phyloP scores from a whole-genome alignment of 2,329 filamentous ascomycete genomes.

The Cercospora sesami region DNA sequence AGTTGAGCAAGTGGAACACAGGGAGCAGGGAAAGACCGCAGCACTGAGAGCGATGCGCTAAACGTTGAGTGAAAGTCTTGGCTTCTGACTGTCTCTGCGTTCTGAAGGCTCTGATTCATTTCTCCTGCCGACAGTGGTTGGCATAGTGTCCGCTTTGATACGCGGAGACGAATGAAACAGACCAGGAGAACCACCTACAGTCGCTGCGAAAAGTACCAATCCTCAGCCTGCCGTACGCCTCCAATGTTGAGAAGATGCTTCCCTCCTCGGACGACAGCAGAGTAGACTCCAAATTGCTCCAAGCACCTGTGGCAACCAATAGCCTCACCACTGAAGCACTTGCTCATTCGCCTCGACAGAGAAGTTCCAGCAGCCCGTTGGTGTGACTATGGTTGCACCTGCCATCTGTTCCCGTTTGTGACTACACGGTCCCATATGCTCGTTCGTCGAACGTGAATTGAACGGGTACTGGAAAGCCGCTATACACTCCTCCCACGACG shows the following conservation, averaged over 20 bases:
- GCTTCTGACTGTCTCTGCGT: background rate
- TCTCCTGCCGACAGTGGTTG: background rate
- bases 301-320: background rate
- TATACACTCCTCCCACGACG: background rate
- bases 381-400: background rate
- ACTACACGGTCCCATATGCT: too few species aligned
- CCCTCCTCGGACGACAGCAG: background rate
- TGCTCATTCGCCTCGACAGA: background rate
- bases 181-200: background rate
- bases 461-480: background rate
- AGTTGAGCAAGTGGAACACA: background rate
- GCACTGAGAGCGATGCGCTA: background rate
- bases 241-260: background rate
- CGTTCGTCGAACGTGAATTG: too few species aligned
- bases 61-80: background rate
- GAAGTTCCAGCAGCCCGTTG: background rate
- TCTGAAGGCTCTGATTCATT: background rate
- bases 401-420: too few species aligned
- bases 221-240: background rate
- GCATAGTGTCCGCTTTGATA: background rate
- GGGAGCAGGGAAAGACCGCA: background rate
- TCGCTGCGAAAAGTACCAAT: background rate
- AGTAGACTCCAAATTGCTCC: background rate
- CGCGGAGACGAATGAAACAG: background rate
- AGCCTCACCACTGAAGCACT: background rate